These are phyloP conservation scores for Ceratobasidium theobromae DNA, from an alignment of 1,284 basidiomycete species.

Conservation along the genomic window DNA sequence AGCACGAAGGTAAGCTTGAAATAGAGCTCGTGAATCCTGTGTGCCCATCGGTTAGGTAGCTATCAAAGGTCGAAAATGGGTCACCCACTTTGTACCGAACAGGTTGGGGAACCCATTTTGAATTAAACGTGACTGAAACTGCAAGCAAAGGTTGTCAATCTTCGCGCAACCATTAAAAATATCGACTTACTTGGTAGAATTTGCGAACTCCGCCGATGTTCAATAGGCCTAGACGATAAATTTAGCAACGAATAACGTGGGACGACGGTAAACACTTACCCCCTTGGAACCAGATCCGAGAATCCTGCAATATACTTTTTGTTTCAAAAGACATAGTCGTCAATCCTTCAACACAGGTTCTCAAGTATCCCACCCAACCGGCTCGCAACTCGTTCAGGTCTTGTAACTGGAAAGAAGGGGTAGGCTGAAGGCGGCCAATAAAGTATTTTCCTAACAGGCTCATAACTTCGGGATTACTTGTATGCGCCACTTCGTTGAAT, in stretches of 20 bases:
- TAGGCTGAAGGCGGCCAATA: slow-evolving; percentile 28
- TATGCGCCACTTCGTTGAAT: slow-evolving; percentile 31
- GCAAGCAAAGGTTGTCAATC: background rate
- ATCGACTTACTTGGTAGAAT: slow-evolving; percentile 20
- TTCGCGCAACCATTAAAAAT: background rate
- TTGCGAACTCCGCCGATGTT: slow-evolving; percentile 26
- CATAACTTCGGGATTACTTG: slow-evolving; percentile 32
- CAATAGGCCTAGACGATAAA: background rate
- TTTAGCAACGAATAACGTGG: background rate
- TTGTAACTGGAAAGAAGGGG: slow-evolving; percentile 9
- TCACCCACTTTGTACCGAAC: slow-evolving; percentile 25
- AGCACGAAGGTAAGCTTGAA: slow-evolving; percentile 25
- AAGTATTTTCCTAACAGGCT: slow-evolving; percentile 31
- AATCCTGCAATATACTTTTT: slow-evolving; percentile 20
- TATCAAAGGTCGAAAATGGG: background rate
- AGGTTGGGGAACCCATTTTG: slow-evolving; percentile 28
- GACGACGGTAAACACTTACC: background rate
- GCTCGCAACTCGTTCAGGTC: slow-evolving; percentile 20
- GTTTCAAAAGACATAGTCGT: slow-evolving; percentile 31
- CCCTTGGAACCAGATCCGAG: slow-evolving; percentile 29
- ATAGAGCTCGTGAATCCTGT: slow-evolving; percentile 26
- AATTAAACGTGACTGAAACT: slow-evolving; percentile 12
- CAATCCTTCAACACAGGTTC: slow-evolving; percentile 22
- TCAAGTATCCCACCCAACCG: slow-evolving; percentile 25
- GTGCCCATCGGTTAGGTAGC: background rate